Conservation (phyloP, 768 basidiomycete genomes). For the Sarcodon aspratus region DNA sequence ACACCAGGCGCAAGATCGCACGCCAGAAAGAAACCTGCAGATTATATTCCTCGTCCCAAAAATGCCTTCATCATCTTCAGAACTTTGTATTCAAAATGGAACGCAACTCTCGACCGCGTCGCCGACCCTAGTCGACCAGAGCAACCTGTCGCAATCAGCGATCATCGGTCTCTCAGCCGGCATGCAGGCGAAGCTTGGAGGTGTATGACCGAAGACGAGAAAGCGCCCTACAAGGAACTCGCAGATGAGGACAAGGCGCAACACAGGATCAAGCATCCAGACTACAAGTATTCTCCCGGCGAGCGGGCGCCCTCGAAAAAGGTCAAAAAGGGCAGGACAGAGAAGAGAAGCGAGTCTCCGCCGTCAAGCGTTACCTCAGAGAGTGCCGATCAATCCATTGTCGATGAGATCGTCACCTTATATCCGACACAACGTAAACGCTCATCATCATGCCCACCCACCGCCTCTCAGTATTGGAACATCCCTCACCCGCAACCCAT, state of each 20-base stretch:
- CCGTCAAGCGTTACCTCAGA: no score
- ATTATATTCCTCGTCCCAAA: slow-evolving; percentile 42
- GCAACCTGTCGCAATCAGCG: slow-evolving; percentile 13
- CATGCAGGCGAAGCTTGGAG: slow-evolving; percentile 72
- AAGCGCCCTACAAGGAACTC: slow-evolving; percentile 35
- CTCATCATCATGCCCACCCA: no score
- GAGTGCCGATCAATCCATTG: no score
- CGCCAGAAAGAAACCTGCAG: no score
- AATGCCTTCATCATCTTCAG: slow-evolving; percentile 70
- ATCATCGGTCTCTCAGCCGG: slow-evolving; percentile 56
- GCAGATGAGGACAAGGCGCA: slow-evolving; percentile 45
- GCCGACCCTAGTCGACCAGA: slow-evolving; percentile 16
- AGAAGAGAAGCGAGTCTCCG: no score
- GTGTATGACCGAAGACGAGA: slow-evolving; percentile 36
- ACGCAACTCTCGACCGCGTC: slow-evolving; percentile 7
- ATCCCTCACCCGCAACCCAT: no score
- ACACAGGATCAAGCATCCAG: slow-evolving; percentile 40
- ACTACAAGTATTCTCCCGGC: slow-evolving; percentile 52
- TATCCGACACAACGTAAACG: no score
- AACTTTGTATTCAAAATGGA: slow-evolving; percentile 45
- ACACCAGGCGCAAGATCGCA: no score
- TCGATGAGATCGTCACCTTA: no score
- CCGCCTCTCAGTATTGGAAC: no score
- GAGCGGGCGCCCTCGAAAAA: no score
- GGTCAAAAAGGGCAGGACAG: no score